Evolutionary conservation across 805 yeast genomes (phyloP).

Genomic region (Suhomyces faveliae): DNA sequence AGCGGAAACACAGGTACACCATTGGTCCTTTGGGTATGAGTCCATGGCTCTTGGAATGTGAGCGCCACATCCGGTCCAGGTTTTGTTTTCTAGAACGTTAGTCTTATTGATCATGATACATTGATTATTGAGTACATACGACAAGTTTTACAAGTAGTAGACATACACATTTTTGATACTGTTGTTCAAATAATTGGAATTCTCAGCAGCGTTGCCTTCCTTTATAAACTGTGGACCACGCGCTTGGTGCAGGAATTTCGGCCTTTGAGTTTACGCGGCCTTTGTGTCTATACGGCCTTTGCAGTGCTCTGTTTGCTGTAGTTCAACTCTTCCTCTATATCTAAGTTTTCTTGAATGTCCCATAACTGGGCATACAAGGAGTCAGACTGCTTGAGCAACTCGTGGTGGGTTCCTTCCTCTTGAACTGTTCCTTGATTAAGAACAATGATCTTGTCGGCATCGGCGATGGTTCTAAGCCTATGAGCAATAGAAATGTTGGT

Average conservation of each 20-base stretch:
- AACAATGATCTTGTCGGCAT: conserved; percentile 90
- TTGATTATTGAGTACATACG: conserved; percentile 5
- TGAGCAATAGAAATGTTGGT: conserved; percentile 95
- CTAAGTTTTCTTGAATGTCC: conserved; percentile 86
- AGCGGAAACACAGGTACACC: conserved; percentile 33
- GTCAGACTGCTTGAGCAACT: conserved; percentile 49
- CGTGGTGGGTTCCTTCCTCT: conserved; percentile 84
- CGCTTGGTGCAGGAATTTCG: neutral
- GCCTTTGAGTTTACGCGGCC: neutral
- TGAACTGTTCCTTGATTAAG: conserved; percentile 72
- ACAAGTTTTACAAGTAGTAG: conserved; percentile 11
- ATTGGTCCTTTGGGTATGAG: conserved; percentile 30
- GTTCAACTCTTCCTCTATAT: conserved; percentile 11
- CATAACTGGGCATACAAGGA: conserved; percentile 81
- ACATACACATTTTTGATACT: conserved; percentile 10
- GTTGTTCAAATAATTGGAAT: neutral
- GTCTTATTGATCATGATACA: neutral
- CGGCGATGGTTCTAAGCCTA: conserved; percentile 88
- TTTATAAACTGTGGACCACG: too few species aligned
- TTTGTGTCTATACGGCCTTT: too few species aligned
- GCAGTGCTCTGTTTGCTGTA: neutral
- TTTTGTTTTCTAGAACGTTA: conserved; percentile 11
- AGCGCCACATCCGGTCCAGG: conserved; percentile 49
- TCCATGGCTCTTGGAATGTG: conserved; percentile 44
- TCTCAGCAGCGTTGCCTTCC: neutral